Evolutionary conservation across 805 yeast genomes (phyloP).

Genomic region (Schizosaccharomyces lindneri): DNA sequence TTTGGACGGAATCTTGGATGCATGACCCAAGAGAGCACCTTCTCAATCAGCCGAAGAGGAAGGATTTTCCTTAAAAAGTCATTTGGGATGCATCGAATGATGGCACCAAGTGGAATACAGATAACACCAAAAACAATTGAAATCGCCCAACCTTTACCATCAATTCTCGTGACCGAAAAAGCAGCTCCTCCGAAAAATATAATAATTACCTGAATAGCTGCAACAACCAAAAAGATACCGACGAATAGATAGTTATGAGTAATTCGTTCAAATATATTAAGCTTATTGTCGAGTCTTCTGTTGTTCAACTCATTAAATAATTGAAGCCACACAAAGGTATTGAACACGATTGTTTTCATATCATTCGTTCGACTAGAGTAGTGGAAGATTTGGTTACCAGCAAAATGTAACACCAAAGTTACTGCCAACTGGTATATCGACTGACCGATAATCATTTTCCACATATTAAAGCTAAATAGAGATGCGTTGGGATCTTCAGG

Average conservation of each 20-base stretch:
- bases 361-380: conserved; percentile 21
- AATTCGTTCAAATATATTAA: conserved; percentile 64
- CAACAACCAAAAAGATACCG: conserved; percentile 45
- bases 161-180: conserved; percentile 55
- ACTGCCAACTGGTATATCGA: conserved; percentile 50
- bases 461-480: conserved; percentile 72
- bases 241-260: conserved; percentile 65
- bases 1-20: background rate
- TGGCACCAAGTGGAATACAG: conserved; percentile 55
- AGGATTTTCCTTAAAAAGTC: conserved; percentile 12
- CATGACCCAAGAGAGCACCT: background rate
- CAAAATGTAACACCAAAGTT: conserved; percentile 63
- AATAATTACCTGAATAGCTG: conserved; percentile 61
- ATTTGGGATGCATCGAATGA: conserved; percentile 69
- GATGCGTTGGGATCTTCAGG: conserved; percentile 68
- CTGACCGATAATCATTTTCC: conserved; percentile 95
- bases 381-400: conserved; percentile 39
- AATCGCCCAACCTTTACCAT: conserved; percentile 72
- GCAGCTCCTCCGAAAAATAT: conserved; percentile 97
- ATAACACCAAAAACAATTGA: conserved; percentile 60
- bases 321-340: conserved; percentile 93
- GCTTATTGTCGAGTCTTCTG: conserved; percentile 62
- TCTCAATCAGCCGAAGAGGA: conserved; percentile 6
- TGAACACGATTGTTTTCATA: conserved; percentile 69
- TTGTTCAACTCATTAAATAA: conserved; percentile 80